Evolutionary conservation across 805 yeast species (phyloP).

Genomic region (Starmerella bacillaris): DNA sequence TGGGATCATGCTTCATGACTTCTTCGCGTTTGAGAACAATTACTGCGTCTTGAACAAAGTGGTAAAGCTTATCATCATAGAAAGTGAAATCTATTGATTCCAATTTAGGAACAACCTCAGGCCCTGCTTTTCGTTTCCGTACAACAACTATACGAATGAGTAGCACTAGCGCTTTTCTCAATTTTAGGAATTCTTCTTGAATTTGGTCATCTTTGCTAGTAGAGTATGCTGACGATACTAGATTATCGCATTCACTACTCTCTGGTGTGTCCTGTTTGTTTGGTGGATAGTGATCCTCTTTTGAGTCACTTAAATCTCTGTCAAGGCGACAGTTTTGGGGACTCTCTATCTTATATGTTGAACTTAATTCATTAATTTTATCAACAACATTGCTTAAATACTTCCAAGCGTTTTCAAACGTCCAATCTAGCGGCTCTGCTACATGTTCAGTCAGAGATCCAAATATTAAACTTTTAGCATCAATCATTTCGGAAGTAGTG

Average conservation of each 20-base stretch:
- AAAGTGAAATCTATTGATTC: not conserved
- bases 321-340: too few species aligned
- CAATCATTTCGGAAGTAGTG: not conserved
- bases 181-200: not conserved
- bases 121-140: not conserved
- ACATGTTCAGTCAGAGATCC: constrained; percentile 7
- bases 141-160: not conserved
- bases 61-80: not conserved
- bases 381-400: constrained; percentile 4
- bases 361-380: not conserved
- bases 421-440: constrained; percentile 6
- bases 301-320: too few species aligned
- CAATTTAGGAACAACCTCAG: not conserved
- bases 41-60: not conserved
- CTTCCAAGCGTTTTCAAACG: constrained; percentile 4
- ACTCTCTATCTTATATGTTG: too few species aligned
- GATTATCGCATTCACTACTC: too few species aligned
- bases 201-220: not conserved
- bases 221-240: too few species aligned
- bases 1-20: not conserved
- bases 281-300: too few species aligned
- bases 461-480: constrained; percentile 5
- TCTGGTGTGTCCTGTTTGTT: too few species aligned
- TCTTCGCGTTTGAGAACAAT: not conserved
- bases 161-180: not conserved